These are phyloP conservation scores for Biscutella laevigata DNA, from an alignment of 441 rosid species.

Conservation along the genomic window DNA sequence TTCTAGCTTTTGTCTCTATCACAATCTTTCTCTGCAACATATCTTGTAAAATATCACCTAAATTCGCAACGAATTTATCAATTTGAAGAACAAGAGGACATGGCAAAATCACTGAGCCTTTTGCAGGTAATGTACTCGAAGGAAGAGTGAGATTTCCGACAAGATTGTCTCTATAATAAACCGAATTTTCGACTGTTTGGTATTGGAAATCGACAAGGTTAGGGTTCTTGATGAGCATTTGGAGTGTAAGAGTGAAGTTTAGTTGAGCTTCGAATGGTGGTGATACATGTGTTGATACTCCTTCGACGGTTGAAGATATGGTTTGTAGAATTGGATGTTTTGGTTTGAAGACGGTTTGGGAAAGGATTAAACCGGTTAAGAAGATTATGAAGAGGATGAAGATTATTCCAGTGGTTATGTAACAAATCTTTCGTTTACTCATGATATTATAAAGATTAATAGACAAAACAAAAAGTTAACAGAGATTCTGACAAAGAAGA, in stretches of 20 bases:
- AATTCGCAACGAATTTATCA: constrained; percentile 28
- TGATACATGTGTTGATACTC: constrained; percentile 38
- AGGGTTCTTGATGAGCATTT: constrained; percentile 36
- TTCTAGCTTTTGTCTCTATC: constrained; percentile 32
- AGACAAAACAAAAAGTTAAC: too few species aligned
- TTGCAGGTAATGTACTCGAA: constrained; percentile 42
- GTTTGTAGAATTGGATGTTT: constrained; percentile 34
- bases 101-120: constrained; percentile 27
- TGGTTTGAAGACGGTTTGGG: constrained; percentile 45
- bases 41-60: constrained; percentile 32
- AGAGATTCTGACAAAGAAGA: too few species aligned
- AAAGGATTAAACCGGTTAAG: constrained; percentile 30
- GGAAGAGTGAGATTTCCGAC: constrained; percentile 46
- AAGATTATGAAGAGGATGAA: constrained; percentile 7
- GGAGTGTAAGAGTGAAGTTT: constrained; percentile 43
- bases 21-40: constrained; percentile 31
- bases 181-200: constrained; percentile 33
- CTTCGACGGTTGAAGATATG: constrained; percentile 38
- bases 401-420: constrained; percentile 9
- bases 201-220: constrained; percentile 52
- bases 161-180: constrained; percentile 29
- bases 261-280: constrained; percentile 34
- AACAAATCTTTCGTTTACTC: constrained; percentile 9
- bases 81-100: constrained; percentile 38
- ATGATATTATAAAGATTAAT: too few species aligned